Evolutionary conservation across 73 alveolate genomes (phyloP).

Genomic region (Durusdinium trenchii): DNA sequence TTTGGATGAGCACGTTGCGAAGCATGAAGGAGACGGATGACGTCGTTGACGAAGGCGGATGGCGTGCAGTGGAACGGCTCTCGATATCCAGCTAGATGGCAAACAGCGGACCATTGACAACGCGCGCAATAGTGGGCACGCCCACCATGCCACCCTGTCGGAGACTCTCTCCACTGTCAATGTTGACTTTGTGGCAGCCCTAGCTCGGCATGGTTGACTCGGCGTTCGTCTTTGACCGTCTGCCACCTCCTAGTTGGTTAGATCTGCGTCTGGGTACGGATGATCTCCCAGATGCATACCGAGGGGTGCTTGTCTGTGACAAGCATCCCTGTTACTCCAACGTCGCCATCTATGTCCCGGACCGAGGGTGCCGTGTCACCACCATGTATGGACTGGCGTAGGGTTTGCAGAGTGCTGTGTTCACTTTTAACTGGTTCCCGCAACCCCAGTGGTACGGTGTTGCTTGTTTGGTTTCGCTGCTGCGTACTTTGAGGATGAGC

Average conservation of each 20-base stretch:
- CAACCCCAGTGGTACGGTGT: neutral
- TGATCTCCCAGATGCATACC: constrained; percentile 37
- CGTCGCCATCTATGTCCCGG: neutral
- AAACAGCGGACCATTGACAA: neutral
- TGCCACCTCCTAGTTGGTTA: neutral
- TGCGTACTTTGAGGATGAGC: constrained; percentile 9
- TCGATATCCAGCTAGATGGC: neutral
- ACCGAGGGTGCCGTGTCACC: neutral
- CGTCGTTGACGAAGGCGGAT: neutral
- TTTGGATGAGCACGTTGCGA: neutral
- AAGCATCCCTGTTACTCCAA: neutral
- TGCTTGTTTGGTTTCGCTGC: neutral
- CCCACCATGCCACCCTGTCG: neutral
- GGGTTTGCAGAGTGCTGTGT: neutral
- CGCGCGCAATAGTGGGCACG: neutral
- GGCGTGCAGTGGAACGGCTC: neutral
- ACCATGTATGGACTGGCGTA: neutral
- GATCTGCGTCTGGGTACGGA: neutral
- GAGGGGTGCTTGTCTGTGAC: neutral
- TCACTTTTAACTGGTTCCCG: constrained; percentile 17
- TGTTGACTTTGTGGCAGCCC: neutral
- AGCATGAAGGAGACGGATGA: neutral
- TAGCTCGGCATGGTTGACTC: neutral
- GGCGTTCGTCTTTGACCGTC: neutral
- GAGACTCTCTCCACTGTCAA: neutral